A percentile compares a stretch with the other conserved stretches of the same genome.
phyloP scores from a whole-genome alignment of 1,284 basidiomycete species.

The Neolentinus lepideus region DNA sequence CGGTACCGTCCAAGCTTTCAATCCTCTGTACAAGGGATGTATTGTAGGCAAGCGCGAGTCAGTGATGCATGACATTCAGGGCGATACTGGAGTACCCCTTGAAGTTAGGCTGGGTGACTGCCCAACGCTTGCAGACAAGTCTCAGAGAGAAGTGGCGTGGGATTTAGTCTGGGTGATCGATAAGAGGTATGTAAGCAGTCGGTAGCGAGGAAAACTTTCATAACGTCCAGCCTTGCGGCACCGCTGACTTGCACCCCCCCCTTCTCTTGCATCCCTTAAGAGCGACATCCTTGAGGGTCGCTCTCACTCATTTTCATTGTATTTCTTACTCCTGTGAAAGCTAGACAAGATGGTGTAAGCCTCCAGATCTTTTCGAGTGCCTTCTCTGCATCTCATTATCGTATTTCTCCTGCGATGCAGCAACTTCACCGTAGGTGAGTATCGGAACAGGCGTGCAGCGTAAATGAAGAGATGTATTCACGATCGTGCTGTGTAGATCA shows the following conservation, averaged over 20 bases:
- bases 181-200: neutral
- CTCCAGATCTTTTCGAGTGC: constrained; percentile 9
- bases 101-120: too few relatives aligned
- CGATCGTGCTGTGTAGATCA: constrained; percentile 48
- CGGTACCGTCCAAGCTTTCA: too few relatives aligned
- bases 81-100: too few relatives aligned
- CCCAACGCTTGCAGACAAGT: too few relatives aligned
- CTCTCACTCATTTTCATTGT: constrained; percentile 18
- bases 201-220: neutral
- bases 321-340: constrained; percentile 29
- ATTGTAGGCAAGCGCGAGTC: too few relatives aligned
- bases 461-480: constrained; percentile 1
- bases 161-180: neutral
- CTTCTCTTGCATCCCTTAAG: constrained; percentile 10
- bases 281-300: constrained; percentile 16
- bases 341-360: constrained; percentile 74
- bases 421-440: constrained; percentile 84
- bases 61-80: too few relatives aligned
- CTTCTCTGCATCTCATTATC: constrained; percentile 20
- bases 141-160: neutral
- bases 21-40: too few relatives aligned
- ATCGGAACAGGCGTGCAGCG: constrained; percentile 1
- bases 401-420: constrained; percentile 31
- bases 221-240: constrained; percentile 1
- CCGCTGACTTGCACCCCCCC: constrained; percentile 8